Evolutionary conservation across 139 green algal genomes (phyloP), one percentile per base, ranked within the genome.

Genomic region (Deuterostichococcus epilithicus): DNA sequence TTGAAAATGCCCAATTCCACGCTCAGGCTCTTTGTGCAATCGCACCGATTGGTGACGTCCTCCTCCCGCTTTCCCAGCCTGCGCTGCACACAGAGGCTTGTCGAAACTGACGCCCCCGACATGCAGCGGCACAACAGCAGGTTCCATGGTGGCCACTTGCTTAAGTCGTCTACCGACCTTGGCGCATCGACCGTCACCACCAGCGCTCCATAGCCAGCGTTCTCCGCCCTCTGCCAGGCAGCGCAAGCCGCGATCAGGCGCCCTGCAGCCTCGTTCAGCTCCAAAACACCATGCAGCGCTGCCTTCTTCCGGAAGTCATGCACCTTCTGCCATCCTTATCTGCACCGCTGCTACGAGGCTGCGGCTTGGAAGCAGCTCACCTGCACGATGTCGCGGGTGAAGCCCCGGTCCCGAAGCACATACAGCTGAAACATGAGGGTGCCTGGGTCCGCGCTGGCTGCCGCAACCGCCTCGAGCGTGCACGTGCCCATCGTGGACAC

Each of bases 111-210:
- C n/a, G n/a, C n/a, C n/a, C n/a, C n/a, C n/a, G n/a, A n/a, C n/a
- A n/a, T n/a, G n/a, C n/a, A n/a, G n/a, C n/a, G n/a, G n/a, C n/a
- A n/a, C n/a, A n/a, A n/a, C n/a, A n/a, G n/a, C n/a, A n/a, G n/a
- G n/a, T 13, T 52, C 13, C 8, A 52, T 13, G 42, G 42, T 52
- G 8, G 42, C 13, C 8, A 13, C 13, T 52, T 13, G 13, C 8
- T 23, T 52, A 8, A 52, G 8, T 52, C 13, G 8, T 52, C 42
- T 23, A 52, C 42, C 13, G 8, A 63, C 52, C 52, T 63, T 10
- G 88, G 94, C 26, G 90, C 92, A 72, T 98, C 94, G 42, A 98
- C 94, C 0, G 94, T 98, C 22, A 97, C 80, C 30, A 96, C 82
- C 18, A 98, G 69, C 13, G 87, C 91, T n/a, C 80, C 86, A 84